phyloP scores from a whole-genome alignment of 306 rosid genomes.

The Cicer arietinum region DNA sequence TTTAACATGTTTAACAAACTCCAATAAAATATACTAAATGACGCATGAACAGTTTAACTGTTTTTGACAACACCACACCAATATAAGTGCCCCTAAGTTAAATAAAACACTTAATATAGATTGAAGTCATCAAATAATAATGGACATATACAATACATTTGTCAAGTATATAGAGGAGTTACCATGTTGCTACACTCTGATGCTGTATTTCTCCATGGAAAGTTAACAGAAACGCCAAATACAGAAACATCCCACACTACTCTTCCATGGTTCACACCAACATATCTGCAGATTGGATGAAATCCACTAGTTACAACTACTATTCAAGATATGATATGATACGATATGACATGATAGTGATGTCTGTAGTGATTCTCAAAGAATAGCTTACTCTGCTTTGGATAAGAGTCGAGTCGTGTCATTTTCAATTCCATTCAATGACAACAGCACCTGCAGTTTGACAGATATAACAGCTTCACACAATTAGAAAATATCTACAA shows the following conservation, averaged over 20 bases:
- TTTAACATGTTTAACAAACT: background rate
- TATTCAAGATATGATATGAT: background rate
- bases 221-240: constrained; percentile 51
- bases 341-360: constrained; percentile 5
- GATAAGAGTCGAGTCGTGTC: constrained; percentile 64
- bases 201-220: constrained; percentile 68
- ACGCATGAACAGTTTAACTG: constrained; percentile 1
- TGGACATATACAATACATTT: constrained; percentile 13
- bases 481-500: background rate
- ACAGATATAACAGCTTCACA: constrained; percentile 30
- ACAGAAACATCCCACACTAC: constrained; percentile 79
- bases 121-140: constrained; percentile 12
- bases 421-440: constrained; percentile 74
- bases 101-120: constrained; percentile 14
- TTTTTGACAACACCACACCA: background rate
- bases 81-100: constrained; percentile 14
- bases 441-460: constrained; percentile 68
- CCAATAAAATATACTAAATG: constrained; percentile 20
- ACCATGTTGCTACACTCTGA: constrained; percentile 68
- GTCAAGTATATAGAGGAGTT: constrained; percentile 43
- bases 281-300: constrained; percentile 63
- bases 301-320: constrained; percentile 25
- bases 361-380: constrained; percentile 34
- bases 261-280: constrained; percentile 60
- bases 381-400: constrained; percentile 76